Conservation (phyloP, 2,329 filamentous ascomycete genomes). For the Biscogniauxia marginata region DNA sequence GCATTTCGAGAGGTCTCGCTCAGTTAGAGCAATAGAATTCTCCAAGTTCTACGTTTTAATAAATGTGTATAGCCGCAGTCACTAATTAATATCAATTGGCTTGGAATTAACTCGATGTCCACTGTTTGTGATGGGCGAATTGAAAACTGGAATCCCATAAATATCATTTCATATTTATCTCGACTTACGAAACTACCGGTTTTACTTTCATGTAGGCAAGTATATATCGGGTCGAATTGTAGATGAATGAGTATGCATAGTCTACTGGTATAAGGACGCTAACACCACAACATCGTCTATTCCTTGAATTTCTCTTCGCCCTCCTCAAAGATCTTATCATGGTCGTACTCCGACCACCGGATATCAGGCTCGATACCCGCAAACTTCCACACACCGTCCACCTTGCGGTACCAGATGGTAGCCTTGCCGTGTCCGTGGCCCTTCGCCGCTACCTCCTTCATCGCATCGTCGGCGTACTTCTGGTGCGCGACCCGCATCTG, state of each 20-base stretch:
- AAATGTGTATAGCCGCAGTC: too few relatives aligned
- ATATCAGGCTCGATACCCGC: constrained; percentile 53
- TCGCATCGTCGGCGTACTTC: constrained; percentile 48
- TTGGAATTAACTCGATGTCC: too few relatives aligned
- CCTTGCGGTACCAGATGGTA: constrained; percentile 54
- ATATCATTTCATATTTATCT: too few relatives aligned
- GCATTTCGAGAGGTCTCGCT: too few relatives aligned
- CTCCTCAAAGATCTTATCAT: constrained; percentile 41
- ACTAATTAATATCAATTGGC: too few relatives aligned
- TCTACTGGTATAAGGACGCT: neutral
- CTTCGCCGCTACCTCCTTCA: constrained; percentile 48
- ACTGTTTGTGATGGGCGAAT: too few relatives aligned
- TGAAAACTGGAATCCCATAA: too few relatives aligned
- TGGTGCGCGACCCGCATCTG: constrained; percentile 59
- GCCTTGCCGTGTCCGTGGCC: constrained; percentile 56
- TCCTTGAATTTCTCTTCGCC: neutral
- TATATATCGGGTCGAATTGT: neutral
- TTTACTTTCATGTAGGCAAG: neutral
- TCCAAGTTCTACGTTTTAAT: too few relatives aligned
- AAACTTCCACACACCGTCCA: constrained; percentile 59
- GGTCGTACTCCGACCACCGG: constrained; percentile 54
- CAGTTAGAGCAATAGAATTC: too few relatives aligned
- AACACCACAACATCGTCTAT: neutral
- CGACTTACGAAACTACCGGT: too few relatives aligned
- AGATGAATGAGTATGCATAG: neutral